Conservation (phyloP, 768 basidiomycete genomes). For the Leucosporidium scottii region DNA sequence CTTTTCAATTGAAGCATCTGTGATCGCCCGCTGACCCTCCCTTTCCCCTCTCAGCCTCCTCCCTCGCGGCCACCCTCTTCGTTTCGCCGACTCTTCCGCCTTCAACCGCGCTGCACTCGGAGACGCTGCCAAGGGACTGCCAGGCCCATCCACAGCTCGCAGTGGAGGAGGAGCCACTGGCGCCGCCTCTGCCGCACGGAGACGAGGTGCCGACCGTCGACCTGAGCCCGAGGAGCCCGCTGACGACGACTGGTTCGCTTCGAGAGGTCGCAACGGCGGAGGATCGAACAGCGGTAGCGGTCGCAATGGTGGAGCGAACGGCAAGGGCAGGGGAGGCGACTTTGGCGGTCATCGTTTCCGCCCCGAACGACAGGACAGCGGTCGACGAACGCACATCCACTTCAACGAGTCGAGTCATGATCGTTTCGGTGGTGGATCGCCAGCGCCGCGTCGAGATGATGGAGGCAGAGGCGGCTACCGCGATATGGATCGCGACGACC, state of each 20-base stretch:
- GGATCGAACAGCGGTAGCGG: background rate
- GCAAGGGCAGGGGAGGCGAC: background rate
- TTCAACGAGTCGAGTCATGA: slow-evolving; percentile 8
- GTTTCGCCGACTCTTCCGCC: slow-evolving; percentile 22
- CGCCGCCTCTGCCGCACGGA: background rate
- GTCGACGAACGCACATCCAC: slow-evolving; percentile 14
- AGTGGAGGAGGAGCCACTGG: slow-evolving; percentile 9
- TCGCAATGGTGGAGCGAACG: background rate
- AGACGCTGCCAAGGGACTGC: background rate
- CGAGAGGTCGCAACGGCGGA: slow-evolving; percentile 6
- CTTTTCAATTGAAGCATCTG: background rate
- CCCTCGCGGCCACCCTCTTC: slow-evolving; percentile 28
- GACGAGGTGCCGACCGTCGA: background rate
- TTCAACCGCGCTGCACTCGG: slow-evolving; percentile 32
- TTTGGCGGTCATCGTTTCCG: background rate
- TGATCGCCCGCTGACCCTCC: slow-evolving; percentile 1
- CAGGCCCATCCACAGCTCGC: background rate
- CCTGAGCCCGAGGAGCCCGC: slow-evolving; percentile 1
- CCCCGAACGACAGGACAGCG: background rate
- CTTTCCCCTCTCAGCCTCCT: background rate
- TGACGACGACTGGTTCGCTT: slow-evolving; percentile 31
- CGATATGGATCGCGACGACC: background rate
- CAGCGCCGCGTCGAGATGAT: background rate
- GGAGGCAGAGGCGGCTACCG: slow-evolving; percentile 8
- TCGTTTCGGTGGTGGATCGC: background rate